Percentiles rank a stretch among this genome's conserved stretches.
Evolutionary conservation across 2,329 filamentous ascomycete genomes (phyloP).

Genomic region (Anisogramma anomala): DNA sequence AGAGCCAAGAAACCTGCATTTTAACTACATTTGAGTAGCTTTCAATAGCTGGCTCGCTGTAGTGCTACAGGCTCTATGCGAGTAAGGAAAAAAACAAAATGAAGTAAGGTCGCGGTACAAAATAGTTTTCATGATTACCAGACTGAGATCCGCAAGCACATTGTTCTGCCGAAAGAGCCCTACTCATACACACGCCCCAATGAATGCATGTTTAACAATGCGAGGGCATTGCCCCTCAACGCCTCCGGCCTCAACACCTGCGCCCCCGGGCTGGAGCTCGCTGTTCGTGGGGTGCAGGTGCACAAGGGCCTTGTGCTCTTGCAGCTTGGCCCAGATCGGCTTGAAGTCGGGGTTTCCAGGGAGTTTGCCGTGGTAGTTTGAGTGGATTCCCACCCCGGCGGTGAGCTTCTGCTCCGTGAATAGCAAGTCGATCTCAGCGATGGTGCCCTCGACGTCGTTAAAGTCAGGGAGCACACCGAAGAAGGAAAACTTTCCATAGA

Average conservation of each 20-base stretch:
- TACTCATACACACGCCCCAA: neutral
- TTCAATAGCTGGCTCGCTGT: too few species aligned
- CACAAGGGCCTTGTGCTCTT: slow-evolving; percentile 18
- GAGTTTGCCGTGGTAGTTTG: slow-evolving; percentile 18
- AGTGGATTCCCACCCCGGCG: slow-evolving; percentile 18
- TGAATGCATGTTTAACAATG: slow-evolving; percentile 10
- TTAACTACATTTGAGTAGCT: too few species aligned
- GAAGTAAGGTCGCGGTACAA: too few species aligned
- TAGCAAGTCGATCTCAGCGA: slow-evolving; percentile 18
- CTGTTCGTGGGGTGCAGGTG: slow-evolving; percentile 19
- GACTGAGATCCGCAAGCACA: too few species aligned
- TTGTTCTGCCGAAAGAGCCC: too few species aligned
- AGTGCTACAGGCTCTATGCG: too few species aligned
- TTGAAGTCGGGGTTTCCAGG: slow-evolving; percentile 17
- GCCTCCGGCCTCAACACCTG: slow-evolving; percentile 7
- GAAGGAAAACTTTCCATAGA: slow-evolving; percentile 16
- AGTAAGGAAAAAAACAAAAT: too few species aligned
- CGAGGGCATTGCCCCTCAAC: slow-evolving; percentile 4
- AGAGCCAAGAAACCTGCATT: too few species aligned
- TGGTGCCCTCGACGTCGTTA: slow-evolving; percentile 18
- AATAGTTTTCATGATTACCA: too few species aligned
- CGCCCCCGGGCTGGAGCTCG: slow-evolving; percentile 5
- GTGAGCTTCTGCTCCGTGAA: slow-evolving; percentile 17
- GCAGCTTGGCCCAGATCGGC: slow-evolving; percentile 19
- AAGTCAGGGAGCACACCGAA: slow-evolving; percentile 20